Evolutionary conservation across 345 rosid genomes (phyloP).

Genomic region (Raphanus raphanistrum): DNA sequence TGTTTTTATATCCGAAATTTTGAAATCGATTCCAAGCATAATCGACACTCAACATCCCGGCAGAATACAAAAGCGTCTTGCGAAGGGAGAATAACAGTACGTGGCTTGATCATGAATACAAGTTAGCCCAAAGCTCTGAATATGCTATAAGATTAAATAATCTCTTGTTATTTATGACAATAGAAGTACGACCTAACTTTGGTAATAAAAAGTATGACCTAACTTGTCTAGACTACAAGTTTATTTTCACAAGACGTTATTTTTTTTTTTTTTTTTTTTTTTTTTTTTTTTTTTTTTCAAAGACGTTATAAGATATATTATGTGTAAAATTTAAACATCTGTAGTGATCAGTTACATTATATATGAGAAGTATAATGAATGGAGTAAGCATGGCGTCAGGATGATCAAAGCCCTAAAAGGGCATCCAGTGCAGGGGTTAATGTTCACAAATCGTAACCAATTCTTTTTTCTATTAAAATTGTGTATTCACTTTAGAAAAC

Average conservation of each 20-base stretch:
- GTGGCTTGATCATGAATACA: background rate
- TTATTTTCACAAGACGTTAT: background rate
- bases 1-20: background rate
- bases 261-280: too few species aligned
- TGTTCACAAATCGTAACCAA: slow-evolving; percentile 30
- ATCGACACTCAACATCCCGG: background rate
- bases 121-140: slow-evolving; percentile 3
- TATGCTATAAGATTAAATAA: background rate
- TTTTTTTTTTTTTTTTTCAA: too few species aligned
- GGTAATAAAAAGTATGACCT: too few species aligned
- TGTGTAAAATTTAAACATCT: background rate
- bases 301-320: background rate
- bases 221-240: background rate
- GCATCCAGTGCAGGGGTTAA: slow-evolving; percentile 28
- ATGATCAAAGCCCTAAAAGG: slow-evolving; percentile 42
- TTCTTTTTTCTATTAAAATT: slow-evolving; percentile 15
- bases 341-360: background rate
- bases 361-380: background rate
- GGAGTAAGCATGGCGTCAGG: slow-evolving; percentile 39
- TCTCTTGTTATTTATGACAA: background rate
- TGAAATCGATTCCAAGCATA: background rate
- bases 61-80: background rate
- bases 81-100: background rate
- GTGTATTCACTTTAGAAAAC: slow-evolving; percentile 23
- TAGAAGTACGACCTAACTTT: background rate